Percentiles rank a stretch among this genome's conserved stretches.
These are phyloP conservation scores for Arthrinium puccinioides DNA, from an alignment of 2,329 filamentous ascomycete species.

Conservation along the genomic window DNA sequence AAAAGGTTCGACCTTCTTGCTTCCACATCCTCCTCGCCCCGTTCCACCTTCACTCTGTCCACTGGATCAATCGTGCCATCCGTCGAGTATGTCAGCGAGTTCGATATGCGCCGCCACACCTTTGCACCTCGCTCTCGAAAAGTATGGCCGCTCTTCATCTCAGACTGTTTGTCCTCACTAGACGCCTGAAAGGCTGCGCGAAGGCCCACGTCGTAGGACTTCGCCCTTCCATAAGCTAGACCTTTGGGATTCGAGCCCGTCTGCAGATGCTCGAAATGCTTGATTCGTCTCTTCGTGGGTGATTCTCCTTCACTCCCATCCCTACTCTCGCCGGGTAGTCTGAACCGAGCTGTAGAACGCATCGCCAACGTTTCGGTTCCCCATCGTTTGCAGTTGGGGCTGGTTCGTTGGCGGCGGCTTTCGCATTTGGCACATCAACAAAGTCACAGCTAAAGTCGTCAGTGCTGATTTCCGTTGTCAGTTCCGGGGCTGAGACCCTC, in stretches of 20 bases:
- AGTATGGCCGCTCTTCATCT: constrained; percentile 10
- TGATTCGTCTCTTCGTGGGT: constrained; percentile 19
- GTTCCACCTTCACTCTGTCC: too few species aligned
- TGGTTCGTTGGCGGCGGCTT: too few species aligned
- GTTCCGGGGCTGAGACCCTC: constrained; percentile 13
- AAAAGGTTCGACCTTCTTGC: constrained; percentile 10
- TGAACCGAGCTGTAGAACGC: too few species aligned
- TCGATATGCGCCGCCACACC: constrained; percentile 22
- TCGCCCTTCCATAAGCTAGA: constrained; percentile 1
- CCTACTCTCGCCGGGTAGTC: too few species aligned
- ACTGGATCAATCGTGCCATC: constrained; percentile 9
- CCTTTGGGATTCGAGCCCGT: not conserved
- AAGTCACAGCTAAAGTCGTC: constrained; percentile 22
- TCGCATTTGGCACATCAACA: too few species aligned
- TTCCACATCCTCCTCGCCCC: not conserved
- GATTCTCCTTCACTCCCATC: constrained; percentile 9
- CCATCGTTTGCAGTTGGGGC: too few species aligned
- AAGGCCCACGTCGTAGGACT: constrained; percentile 5
- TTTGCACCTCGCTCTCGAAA: constrained; percentile 16
- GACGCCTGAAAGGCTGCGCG: constrained; percentile 2
- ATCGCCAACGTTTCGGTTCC: too few species aligned
- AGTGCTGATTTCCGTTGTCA: constrained; percentile 20
- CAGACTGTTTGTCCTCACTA: not conserved
- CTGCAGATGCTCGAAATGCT: constrained; percentile 19
- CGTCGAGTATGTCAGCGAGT: constrained; percentile 14